phyloP scores from a whole-genome alignment of 106 monocot species.

The Allium fistulosum region DNA sequence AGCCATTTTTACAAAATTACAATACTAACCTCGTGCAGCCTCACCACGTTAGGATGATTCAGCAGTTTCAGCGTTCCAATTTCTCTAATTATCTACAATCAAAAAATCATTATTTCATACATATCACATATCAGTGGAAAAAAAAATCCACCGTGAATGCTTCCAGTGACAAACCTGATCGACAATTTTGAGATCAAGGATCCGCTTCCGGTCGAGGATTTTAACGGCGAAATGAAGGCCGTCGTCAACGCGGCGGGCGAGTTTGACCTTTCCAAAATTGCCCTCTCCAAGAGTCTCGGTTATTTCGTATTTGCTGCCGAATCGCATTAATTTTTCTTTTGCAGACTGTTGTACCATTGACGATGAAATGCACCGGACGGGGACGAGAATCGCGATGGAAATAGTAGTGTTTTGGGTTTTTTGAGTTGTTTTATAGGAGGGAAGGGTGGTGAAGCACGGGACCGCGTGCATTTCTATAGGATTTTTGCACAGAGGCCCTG shows the following conservation, averaged over 20 bases:
- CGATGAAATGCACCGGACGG: background rate
- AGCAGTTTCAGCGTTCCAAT: constrained; percentile 59
- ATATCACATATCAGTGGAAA: background rate
- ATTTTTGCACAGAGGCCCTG: background rate
- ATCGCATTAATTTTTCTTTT: constrained; percentile 19
- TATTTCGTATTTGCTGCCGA: constrained; percentile 61
- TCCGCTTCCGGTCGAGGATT: constrained; percentile 62
- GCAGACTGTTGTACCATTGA: constrained; percentile 7
- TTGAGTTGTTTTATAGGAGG: background rate
- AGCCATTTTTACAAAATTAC: background rate
- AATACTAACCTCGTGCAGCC: constrained; percentile 39
- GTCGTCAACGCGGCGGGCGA: constrained; percentile 42
- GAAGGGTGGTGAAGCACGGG: background rate
- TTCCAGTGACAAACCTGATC: constrained; percentile 27
- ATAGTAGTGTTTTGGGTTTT: background rate
- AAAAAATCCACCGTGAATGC: background rate
- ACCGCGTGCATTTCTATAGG: background rate
- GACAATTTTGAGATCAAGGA: constrained; percentile 37
- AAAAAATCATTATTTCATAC: background rate
- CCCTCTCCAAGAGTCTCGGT: constrained; percentile 84
- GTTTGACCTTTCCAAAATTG: constrained; percentile 83
- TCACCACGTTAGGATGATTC: constrained; percentile 66
- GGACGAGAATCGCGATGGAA: background rate
- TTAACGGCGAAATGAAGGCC: constrained; percentile 71
- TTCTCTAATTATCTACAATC: constrained; percentile 54